Evolutionary conservation across 108 stramenopile species (phyloP), one percentile per base, ranked within the genome.

Genomic region (Nitzschia sp.): DNA sequence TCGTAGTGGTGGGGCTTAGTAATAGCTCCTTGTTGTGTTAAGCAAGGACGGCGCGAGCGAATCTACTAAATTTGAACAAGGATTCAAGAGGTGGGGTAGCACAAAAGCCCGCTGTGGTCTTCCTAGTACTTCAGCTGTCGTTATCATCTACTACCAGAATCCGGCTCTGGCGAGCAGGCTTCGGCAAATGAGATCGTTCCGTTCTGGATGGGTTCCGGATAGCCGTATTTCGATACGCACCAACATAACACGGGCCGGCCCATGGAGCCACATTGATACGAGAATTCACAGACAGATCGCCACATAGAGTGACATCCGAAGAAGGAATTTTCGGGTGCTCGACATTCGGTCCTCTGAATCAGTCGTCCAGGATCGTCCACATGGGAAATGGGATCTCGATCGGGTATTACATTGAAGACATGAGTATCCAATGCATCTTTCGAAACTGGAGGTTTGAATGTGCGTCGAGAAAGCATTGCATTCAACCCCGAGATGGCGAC

Each of bases 401-500:
- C 80, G 13, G 87, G 90, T 47, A 92, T 85, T 28, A 85, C 65
- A 55, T 92, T 89, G 46, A 88, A 88, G 9, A 71, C 74, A 56
- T 84, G 64, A 23, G 55, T 61, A 59, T 89, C 76, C 5, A 92
- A 54, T 23, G 59, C 68, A 2, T 86, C 84, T 48, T 63, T 11
- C 26, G 74, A 64, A 8, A 92, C 45, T 0, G 87, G 87, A n/a
- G 90, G 90, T 46, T 83, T 66, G 56, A 87, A 88, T 4, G 85
- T 68, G 29, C 55, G 36, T 9, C 90, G 73, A 25, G 74, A 62
- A 1, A 86, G 56, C 51, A 70, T 59, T 9, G 90, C 84, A 35
- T 84, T 86, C 2, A 76, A 67, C 18, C 87, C 90, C n/a, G 87
- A 89, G n/a, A 92, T 77, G 0, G 83, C 76, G 34, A 92, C 70